These are phyloP conservation scores for Suillus alpinus DNA, from an alignment of 768 basidiomycete species.

Conservation along the genomic window DNA sequence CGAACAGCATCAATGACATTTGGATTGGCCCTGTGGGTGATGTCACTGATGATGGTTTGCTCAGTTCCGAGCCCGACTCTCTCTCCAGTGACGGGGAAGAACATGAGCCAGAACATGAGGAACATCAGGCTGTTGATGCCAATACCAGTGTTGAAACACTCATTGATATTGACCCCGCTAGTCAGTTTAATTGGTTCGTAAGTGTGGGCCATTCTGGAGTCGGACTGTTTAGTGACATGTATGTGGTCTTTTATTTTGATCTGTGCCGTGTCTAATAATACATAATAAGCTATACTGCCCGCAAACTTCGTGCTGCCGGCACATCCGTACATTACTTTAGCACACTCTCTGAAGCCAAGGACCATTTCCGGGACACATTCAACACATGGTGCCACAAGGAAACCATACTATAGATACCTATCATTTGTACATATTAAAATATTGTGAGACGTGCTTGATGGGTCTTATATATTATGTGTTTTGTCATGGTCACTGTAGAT, in stretches of 20 bases:
- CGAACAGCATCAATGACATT: not conserved
- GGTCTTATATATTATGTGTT: too few relatives aligned
- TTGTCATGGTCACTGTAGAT: too few relatives aligned
- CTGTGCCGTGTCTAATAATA: not conserved
- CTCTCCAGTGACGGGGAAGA: not conserved
- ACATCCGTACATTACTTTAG: not conserved
- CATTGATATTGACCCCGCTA: not conserved
- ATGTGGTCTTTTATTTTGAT: not conserved
- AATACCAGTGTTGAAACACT: not conserved
- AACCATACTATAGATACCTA: not conserved
- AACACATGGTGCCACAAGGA: not conserved
- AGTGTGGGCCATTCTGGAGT: not conserved
- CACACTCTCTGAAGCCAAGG: not conserved
- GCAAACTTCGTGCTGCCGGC: not conserved
- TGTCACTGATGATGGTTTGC: too few relatives aligned
- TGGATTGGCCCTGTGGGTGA: not conserved
- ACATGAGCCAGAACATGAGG: not conserved
- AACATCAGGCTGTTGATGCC: not conserved
- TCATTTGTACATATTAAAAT: not conserved
- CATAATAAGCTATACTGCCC: not conserved
- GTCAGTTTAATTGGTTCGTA: not conserved
- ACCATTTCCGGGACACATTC: not conserved
- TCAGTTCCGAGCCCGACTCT: not conserved
- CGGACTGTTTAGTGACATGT: not conserved
- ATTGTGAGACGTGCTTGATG: too few relatives aligned